These are phyloP conservation scores for Gossypium anomalum DNA, from an alignment of 345 rosid species.

Conservation along the genomic window DNA sequence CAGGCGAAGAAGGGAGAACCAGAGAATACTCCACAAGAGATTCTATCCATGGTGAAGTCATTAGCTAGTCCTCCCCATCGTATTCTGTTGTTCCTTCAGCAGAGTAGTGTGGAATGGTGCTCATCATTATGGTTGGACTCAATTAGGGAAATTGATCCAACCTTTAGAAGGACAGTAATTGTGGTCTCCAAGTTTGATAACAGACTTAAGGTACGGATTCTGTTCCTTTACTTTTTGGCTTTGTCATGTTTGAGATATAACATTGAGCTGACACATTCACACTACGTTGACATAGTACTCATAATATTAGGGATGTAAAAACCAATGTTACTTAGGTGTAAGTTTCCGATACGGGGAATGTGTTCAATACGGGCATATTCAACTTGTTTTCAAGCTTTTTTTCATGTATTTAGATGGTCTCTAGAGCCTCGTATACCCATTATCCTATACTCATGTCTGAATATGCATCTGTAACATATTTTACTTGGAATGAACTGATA, in stretches of 20 bases:
- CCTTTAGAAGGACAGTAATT: conserved; percentile 70
- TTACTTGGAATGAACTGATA: too few species aligned
- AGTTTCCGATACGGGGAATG: not conserved
- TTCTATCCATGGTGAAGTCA: conserved; percentile 88
- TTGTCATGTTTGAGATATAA: not conserved
- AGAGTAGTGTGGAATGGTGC: conserved; percentile 98
- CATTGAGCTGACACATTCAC: not conserved
- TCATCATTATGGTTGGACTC: conserved; percentile 94
- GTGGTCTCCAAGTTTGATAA: conserved; percentile 98
- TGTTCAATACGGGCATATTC: not conserved
- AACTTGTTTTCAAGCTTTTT: not conserved
- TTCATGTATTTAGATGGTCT: not conserved
- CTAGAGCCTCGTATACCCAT: not conserved
- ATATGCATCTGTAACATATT: not conserved
- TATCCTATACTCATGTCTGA: not conserved
- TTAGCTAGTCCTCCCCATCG: conserved; percentile 95
- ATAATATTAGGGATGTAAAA: not conserved
- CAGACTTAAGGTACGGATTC: conserved; percentile 73
- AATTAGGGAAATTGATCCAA: conserved; percentile 87
- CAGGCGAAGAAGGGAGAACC: conserved; percentile 99
- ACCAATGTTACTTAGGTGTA: not conserved
- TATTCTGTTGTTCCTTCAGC: conserved; percentile 85
- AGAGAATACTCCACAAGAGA: conserved; percentile 85
- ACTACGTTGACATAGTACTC: not conserved
- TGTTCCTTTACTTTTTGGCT: conserved; percentile 1